Base-by-base conservation (phyloP, 2,329 filamentous ascomycete genomes). In the Fusarium mangiferae region DNA sequence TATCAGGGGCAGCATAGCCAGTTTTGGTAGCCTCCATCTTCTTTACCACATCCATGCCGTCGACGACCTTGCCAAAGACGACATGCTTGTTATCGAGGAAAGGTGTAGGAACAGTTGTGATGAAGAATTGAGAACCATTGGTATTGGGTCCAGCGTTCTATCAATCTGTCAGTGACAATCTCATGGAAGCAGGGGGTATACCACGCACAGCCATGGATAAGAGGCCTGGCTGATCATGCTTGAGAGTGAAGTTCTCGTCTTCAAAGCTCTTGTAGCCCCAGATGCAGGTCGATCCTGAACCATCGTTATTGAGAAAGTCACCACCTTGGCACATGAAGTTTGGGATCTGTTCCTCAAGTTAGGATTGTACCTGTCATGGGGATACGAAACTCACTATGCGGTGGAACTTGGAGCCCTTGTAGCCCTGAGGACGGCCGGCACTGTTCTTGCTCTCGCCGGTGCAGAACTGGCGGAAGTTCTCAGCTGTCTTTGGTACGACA, bases 301-400 rank as follows among this genome's bases (percentile, higher is more conserved):
- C 96, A 82, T 98, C 94, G 59, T 95, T 94, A 78, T 98, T 95
- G 71, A 98, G 86, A 82, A 98, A 98, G 83, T 99, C 96, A 61
- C 96, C 96, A 51, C 96, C 96, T 83, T 99, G 96, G 79, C 96
- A 93, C 96, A 98, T 98, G 85, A 98, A 98, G 79, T 94, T 93
- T 84, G 93, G 94, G 82, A 98, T 98, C 94, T 97, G 36, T 45
- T 45, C 39, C 24, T 26, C 20, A 51, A 52, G 65, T 68, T 44
- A 77, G 63, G 35, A 35, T 7, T 24, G 48, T 9, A 36, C 18
- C 15, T 48, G 36, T 33, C 7, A 46, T 44, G 15, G 36, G 54
- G 36, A 70, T 54, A 41, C n/a, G 17, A 44, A 35, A 86, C 92
- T 78, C 84, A 97, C 94, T 78, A 98, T 94, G 66, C 96, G 92